Evolutionary conservation across 352 stramenopile species (phyloP), one percentile per base, ranked within the genome.

Genomic region (Pythium dissotocum): DNA sequence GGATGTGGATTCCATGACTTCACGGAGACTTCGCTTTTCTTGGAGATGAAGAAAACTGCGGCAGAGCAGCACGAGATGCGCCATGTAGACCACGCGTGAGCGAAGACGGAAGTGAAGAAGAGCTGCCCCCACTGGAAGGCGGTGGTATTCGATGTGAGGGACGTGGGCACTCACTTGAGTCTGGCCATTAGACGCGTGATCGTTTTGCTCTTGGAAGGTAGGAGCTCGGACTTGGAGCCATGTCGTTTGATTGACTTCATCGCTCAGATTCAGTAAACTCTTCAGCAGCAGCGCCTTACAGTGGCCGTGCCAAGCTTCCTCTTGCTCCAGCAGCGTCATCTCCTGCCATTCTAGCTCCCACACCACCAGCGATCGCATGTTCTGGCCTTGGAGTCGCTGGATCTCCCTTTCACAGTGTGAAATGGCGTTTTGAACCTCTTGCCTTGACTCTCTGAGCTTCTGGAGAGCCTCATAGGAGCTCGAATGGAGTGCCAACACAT

Each of bases 21-120:
- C 77, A 9, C 69, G 71, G 5, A 80, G 69, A 18, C 38, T 58
- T 13, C 71, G 64, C 24, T 76, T 75, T 48, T 82, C 75, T 54
- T 85, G 67, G 30, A 85, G 48, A 48, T 85, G 77, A 14, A 85
- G 12, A 24, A 78, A 85, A 65, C 77, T 83, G 28, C 77, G 72
- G 9, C 77, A 85, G 9, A 85, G 62, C 8, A 77, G 42, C 44
- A 69, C 26, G 4, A 85, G 24, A 49, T 85, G 77, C n/a, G 69
- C 57, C 30, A 83, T 66, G 59, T 85, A 85, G 9, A 70, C 56
- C 12, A 85, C 61, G 2, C 75, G 70, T 13, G 61, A 46, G 12
- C 77, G 77, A 24, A 70, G 46, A 4, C 63, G 68, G 14, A 63
- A 70, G 52, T 81, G 70, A n/a, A 85, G 69, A n/a, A 76, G 53